Percentiles rank a stretch among this genome's conserved stretches.
Conservation (phyloP, 495 filamentous ascomycete genomes). For the Neurospora africana region DNA sequence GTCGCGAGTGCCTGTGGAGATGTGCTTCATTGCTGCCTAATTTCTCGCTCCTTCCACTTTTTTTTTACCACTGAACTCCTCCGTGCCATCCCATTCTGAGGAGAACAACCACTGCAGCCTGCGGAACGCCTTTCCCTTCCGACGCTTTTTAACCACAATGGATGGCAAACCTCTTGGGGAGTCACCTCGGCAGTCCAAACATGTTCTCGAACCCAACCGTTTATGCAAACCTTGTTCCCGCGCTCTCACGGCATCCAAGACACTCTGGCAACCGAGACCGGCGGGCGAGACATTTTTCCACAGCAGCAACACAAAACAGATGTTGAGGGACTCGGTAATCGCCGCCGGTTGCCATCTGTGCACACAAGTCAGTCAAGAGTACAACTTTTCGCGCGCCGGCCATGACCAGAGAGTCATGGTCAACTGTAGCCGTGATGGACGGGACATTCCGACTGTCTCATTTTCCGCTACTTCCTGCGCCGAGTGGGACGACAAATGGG, state of each 20-base stretch:
- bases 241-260: neutral
- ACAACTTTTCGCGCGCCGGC: neutral
- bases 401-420: neutral
- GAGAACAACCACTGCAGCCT: neutral
- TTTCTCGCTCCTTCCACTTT: neutral
- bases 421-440: neutral
- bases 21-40: neutral
- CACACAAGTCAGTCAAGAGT: neutral
- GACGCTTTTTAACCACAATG: neutral
- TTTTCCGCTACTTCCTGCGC: neutral
- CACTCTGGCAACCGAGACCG: neutral
- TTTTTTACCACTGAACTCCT: neutral
- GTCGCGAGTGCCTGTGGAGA: neutral
- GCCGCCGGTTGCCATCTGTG: neutral
- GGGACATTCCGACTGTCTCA: neutral
- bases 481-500: neutral
- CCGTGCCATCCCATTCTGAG: neutral
- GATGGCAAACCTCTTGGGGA: neutral
- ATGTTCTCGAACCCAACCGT: neutral
- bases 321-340: neutral
- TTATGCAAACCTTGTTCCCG: neutral
- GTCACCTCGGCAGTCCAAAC: neutral
- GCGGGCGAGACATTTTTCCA: neutral
- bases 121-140: neutral
- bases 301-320: neutral